phyloP scores from a whole-genome alignment of 768 basidiomycete genomes.

The Neoboletus subvelutipes region DNA sequence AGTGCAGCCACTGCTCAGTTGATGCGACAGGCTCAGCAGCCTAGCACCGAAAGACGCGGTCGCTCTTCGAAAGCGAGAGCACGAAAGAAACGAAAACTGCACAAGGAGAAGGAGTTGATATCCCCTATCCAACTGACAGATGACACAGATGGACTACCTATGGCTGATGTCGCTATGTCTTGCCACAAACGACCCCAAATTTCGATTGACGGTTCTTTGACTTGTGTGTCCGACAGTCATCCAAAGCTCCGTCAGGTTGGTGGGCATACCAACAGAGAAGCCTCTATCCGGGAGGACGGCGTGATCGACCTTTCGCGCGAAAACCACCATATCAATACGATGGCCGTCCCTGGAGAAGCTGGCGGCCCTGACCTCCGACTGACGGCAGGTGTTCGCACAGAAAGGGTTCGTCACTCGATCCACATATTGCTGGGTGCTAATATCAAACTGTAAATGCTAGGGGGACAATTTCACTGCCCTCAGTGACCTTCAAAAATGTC shows the following conservation, averaged over 20 bases:
- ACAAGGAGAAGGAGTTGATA: constrained; percentile 5
- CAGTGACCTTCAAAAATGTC: constrained; percentile 9
- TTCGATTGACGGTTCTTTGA: not conserved
- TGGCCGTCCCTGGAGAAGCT: not conserved
- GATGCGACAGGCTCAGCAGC: not conserved
- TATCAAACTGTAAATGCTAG: constrained; percentile 11
- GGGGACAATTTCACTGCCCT: constrained; percentile 29
- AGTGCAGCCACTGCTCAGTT: not conserved
- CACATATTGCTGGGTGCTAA: not conserved
- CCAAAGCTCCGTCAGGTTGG: not conserved
- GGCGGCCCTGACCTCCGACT: not conserved
- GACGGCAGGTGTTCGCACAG: constrained; percentile 26
- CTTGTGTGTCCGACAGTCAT: not conserved
- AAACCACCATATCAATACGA: not conserved
- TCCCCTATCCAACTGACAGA: not conserved
- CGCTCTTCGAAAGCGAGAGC: not conserved
- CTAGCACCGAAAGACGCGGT: not conserved
- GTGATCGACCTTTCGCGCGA: not conserved
- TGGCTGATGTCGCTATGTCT: not conserved
- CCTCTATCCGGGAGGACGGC: not conserved
- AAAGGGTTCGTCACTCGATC: constrained; percentile 24
- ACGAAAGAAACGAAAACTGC: constrained; percentile 19
- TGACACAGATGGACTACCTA: not conserved
- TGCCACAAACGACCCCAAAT: constrained; percentile 3
- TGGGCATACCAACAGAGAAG: not conserved